Conservation (phyloP, 2,329 filamentous ascomycete species). For the Mollisia scopiformis region DNA sequence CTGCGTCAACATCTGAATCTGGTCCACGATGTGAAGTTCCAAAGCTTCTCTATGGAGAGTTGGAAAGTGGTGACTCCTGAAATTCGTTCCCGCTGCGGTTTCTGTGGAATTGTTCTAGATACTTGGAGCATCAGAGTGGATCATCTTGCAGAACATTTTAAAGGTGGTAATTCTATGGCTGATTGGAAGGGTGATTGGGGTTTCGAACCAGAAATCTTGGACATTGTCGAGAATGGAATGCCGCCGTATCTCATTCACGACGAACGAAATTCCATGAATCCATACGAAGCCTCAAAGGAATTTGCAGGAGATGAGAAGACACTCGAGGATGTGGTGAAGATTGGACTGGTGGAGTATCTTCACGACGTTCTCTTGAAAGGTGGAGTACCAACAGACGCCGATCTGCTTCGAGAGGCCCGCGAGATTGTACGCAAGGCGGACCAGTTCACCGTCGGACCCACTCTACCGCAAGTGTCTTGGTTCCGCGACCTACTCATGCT, state of each 20-base stretch:
- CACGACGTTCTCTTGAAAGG: slow-evolving; percentile 48
- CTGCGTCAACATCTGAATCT: slow-evolving; percentile 67
- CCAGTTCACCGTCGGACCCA: slow-evolving; percentile 42
- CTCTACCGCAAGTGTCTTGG: slow-evolving; percentile 50
- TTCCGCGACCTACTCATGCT: slow-evolving; percentile 61
- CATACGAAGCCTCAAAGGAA: slow-evolving; percentile 47
- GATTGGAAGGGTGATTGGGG: slow-evolving; percentile 74
- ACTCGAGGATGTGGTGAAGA: slow-evolving; percentile 64
- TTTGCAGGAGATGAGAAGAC: slow-evolving; percentile 53
- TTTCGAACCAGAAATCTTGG: slow-evolving; percentile 62
- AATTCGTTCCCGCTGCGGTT: slow-evolving; percentile 66
- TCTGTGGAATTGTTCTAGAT: slow-evolving; percentile 64
- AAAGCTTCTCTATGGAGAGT: slow-evolving; percentile 64
- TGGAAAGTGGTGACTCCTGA: slow-evolving; percentile 65
- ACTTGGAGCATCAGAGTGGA: slow-evolving; percentile 64
- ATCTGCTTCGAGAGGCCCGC: slow-evolving; percentile 61
- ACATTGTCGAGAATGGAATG: slow-evolving; percentile 68
- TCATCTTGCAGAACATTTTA: slow-evolving; percentile 70
- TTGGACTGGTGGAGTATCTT: slow-evolving; percentile 57
- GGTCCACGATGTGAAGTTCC: slow-evolving; percentile 62
- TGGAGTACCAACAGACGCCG: slow-evolving; percentile 49
- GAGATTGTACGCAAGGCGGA: slow-evolving; percentile 60
- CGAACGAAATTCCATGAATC: slow-evolving; percentile 59
- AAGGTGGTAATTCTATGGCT: slow-evolving; percentile 66
- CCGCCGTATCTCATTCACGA: slow-evolving; percentile 68